A percentile compares a stretch with the other conserved stretches of the same genome.
Evolutionary conservation across 2,329 filamentous ascomycete species (phyloP).

Genomic region (Dothideomycetidae sp.): DNA sequence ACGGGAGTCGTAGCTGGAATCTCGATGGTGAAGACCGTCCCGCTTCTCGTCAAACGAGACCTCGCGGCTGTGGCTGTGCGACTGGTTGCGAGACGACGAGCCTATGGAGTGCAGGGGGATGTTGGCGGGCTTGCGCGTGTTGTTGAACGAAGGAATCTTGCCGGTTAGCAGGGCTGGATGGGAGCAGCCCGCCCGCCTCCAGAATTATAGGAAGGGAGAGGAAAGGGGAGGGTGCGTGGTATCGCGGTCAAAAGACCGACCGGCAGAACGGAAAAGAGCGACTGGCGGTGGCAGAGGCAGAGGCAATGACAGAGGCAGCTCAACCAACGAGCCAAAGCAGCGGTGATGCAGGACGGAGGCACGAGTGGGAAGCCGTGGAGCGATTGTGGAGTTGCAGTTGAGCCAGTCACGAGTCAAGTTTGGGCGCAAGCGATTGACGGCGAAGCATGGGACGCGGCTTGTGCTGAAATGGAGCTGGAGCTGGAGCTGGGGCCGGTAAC

Average conservation of each 20-base stretch:
- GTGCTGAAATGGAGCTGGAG: too few relatives aligned
- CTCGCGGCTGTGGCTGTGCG: constrained; percentile 22
- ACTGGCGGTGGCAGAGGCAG: neutral
- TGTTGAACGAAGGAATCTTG: constrained; percentile 67
- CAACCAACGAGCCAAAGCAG: neutral
- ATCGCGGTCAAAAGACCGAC: neutral
- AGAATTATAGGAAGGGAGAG: neutral
- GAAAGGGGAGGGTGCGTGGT: neutral
- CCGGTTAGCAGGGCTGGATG: constrained; percentile 57
- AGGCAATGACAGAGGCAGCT: neutral
- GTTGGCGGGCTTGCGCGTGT: constrained; percentile 57
- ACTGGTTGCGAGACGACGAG: constrained; percentile 30
- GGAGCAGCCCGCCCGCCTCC: constrained; percentile 43
- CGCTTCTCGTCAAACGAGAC: constrained; percentile 34
- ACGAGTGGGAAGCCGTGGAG: neutral
- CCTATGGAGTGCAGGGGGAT: constrained; percentile 73
- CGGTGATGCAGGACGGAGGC: neutral
- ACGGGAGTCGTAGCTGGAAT: constrained; percentile 38
- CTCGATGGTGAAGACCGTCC: constrained; percentile 30
- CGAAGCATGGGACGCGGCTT: too few relatives aligned
- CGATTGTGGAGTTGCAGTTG: neutral
- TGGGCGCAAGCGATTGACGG: too few relatives aligned
- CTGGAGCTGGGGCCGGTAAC: neutral
- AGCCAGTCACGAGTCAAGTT: neutral
- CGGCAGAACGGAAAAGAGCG: neutral